phyloP scores from a whole-genome alignment of 106 monocot species.

The Triglochin maritima region DNA sequence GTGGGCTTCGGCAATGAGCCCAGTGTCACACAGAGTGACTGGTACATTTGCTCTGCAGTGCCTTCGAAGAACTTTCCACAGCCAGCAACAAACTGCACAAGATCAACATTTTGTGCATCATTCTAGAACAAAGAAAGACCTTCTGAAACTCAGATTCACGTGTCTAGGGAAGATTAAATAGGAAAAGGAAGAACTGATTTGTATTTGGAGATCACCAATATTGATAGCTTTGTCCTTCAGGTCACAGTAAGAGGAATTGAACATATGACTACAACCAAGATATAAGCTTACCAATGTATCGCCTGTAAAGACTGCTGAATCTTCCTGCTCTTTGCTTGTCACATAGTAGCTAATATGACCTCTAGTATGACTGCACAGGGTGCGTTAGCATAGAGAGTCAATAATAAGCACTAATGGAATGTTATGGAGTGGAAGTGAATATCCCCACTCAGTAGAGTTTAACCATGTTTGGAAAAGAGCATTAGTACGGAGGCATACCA shows the following conservation, averaged over 20 bases:
- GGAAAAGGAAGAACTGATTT: too few species aligned
- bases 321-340: slow-evolving; percentile 54
- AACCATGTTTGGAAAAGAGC: not conserved
- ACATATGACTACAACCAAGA: not conserved
- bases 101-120: too few species aligned
- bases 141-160: too few species aligned
- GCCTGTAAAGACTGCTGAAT: slow-evolving; percentile 89
- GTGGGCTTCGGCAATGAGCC: slow-evolving; percentile 88
- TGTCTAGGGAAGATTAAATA: too few species aligned
- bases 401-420: too few species aligned
- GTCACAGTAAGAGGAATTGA: too few species aligned
- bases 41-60: slow-evolving; percentile 90
- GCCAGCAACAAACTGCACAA: slow-evolving; percentile 76
- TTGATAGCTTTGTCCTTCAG: too few species aligned
- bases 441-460: not conserved
- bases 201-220: too few species aligned
- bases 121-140: too few species aligned
- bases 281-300: slow-evolving; percentile 71
- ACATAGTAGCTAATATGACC: slow-evolving; percentile 96
- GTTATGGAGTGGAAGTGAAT: too few species aligned
- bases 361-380: slow-evolving; percentile 63
- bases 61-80: slow-evolving; percentile 99
- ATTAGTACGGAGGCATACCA: slow-evolving; percentile 36
- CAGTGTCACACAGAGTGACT: slow-evolving; percentile 84
- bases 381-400: not conserved